phyloP scores from a whole-genome alignment of 2,329 filamentous ascomycete genomes.

The Fusarium coicis region DNA sequence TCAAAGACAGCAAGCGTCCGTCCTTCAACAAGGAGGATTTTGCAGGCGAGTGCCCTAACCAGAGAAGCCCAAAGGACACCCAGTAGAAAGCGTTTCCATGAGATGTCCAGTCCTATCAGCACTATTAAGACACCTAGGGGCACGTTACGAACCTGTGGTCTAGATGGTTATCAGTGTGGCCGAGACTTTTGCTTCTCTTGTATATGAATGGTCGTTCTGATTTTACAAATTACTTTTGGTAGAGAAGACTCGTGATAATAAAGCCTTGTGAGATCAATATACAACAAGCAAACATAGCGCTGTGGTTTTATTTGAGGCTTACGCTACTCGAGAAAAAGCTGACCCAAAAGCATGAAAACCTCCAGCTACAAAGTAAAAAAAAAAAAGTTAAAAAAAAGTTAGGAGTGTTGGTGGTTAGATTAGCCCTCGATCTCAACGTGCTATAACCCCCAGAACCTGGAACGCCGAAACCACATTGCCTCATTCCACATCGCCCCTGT shows the following conservation, averaged over 20 bases:
- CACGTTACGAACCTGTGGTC: constrained; percentile 62
- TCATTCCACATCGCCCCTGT: constrained; percentile 30
- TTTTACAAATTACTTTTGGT: neutral
- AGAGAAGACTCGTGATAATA: neutral
- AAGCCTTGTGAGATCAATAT: neutral
- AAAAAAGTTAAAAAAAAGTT: constrained; percentile 15
- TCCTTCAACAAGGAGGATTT: constrained; percentile 39
- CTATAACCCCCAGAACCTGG: constrained; percentile 31
- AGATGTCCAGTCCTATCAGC: constrained; percentile 36
- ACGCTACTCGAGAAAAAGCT: constrained; percentile 43
- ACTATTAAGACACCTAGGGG: constrained; percentile 60
- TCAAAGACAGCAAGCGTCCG: constrained; percentile 24
- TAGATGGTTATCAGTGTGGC: constrained; percentile 65
- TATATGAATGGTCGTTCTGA: constrained; percentile 43
- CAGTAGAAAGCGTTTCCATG: constrained; percentile 33
- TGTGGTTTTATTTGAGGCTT: constrained; percentile 38
- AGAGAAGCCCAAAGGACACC: constrained; percentile 45
- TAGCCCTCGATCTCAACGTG: constrained; percentile 35
- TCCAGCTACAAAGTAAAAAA: constrained; percentile 24
- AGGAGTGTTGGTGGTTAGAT: constrained; percentile 38
- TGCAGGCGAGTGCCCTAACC: constrained; percentile 46
- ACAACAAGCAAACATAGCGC: constrained; percentile 20
- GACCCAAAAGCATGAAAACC: constrained; percentile 33
- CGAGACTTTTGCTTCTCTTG: constrained; percentile 71
- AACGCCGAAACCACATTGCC: constrained; percentile 44